Percentiles rank a stretch among this genome's conserved stretches.
These are phyloP conservation scores for Xylariales sp. DNA, from an alignment of 2,329 filamentous ascomycete species.

Conservation along the genomic window DNA sequence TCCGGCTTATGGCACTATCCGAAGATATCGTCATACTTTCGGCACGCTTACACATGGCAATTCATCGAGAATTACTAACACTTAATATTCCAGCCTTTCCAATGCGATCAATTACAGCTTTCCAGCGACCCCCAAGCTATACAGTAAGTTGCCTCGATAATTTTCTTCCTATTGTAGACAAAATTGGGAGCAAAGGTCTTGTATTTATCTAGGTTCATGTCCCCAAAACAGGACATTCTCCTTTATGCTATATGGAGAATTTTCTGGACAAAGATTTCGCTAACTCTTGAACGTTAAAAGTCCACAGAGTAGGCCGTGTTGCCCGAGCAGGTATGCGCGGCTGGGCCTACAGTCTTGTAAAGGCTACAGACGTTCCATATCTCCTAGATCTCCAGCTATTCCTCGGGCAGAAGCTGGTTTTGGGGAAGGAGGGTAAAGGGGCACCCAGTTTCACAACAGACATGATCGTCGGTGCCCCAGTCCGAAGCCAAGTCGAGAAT, in stretches of 20 bases:
- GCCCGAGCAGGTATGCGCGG: conserved; percentile 92
- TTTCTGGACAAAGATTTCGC: not conserved
- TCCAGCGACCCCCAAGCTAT: conserved; percentile 94
- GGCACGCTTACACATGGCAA: not conserved
- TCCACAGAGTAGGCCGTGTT: conserved; percentile 95
- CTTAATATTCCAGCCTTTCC: conserved; percentile 70
- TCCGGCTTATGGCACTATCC: not conserved
- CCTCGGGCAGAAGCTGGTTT: conserved; percentile 82
- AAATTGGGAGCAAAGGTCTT: not conserved
- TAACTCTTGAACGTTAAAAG: conserved; percentile 47
- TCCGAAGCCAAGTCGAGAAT: conserved; percentile 77
- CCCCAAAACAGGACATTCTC: not conserved
- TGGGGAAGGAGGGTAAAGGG: conserved; percentile 73
- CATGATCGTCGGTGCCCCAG: conserved; percentile 82
- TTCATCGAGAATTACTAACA: conserved; percentile 11
- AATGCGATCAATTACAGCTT: conserved; percentile 99
- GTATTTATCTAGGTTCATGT: not conserved
- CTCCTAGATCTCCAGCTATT: conserved; percentile 94
- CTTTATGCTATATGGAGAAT: not conserved
- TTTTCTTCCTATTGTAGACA: not conserved
- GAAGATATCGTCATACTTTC: not conserved
- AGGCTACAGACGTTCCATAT: conserved; percentile 90
- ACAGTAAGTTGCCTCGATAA: conserved; percentile 52
- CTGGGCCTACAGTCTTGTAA: conserved; percentile 94
- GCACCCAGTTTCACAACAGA: conserved; percentile 81